Base-by-base conservation (phyloP, 371 early-diverging fungal genomes). In the Mucor racemosus region DNA sequence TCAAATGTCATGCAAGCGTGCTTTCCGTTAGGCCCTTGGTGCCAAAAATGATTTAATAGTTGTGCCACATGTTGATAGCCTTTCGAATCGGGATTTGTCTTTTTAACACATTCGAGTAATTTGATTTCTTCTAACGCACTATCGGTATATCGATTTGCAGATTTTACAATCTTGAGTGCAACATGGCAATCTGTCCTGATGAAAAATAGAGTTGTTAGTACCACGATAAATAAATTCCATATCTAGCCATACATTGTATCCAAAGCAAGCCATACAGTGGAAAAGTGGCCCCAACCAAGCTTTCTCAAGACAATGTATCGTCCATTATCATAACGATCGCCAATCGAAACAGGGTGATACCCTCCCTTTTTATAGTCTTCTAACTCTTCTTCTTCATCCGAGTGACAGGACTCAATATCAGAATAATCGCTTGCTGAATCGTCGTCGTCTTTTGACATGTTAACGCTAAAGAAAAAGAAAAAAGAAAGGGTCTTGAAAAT, bases 231-330 rank as follows among this genome's bases (percentile, higher is more conserved):
- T 46, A 19, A n/a, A 19, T 46, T 17, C n/a, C 46, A 46, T 17
- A 46, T 46, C 46, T 46, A 19, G 19, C 19, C 87, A 73, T 86
- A 91, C 90, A 82, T 75, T 48, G 76, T 78, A 74, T 98, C 97
- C 54, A 86, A 79, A 35, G 93, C 92, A 60, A 98, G 86, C 98
- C 98, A 98, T 17, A 98, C 99, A 0, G 98, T 98, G 2, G 96
- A 95, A 68, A 98, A 98, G 73, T 98, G 99, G 13, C 99, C 99
- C 98, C 98, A 98, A 26, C 99, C 99, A 42, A 98, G 87, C 76
- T 98, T 98, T 50, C 96, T 86, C 35, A 96, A 74, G 7, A 95
- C 84, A 39, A 82, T 77, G 82, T 98, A 98, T 19, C 94, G 84
- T 8, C 86, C 85, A 19, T 93, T 84, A 64, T 91, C 87, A 68